Evolutionary conservation across 129 eudicot genomes (phyloP), one percentile per base, ranked within the genome.

Genomic region (Solidago caesia): DNA sequence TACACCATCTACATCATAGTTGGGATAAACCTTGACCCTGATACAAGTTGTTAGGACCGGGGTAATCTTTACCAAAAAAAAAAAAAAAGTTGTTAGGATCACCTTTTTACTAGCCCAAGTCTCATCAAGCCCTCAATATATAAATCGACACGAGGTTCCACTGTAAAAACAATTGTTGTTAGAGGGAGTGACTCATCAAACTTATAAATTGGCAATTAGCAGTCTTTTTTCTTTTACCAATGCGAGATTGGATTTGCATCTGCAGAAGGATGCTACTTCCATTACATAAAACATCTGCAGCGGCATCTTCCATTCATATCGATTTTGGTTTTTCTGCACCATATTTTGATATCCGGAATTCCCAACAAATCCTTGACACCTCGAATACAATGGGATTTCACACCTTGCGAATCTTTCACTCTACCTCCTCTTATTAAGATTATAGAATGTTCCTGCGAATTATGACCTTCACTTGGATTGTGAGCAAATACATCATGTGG

Each of bases 341-440:
- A n/a, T n/a, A n/a, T n/a, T n/a, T n/a, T n/a, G n/a, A n/a, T n/a
- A 44, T 44, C 48, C 48, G 48, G 48, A 68, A 68, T 68, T 47
- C 44, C 44, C 45, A 68, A n/a, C 73, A 68, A 68, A 70, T 70
- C 74, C 74, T 33, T 70, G 49, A 70, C 75, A 51, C 64, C 64
- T 6, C 49, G 46, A 70, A 70, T 51, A 52, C 49, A 52, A 48
- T 6, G 49, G 39, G 49, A 70, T 52, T 70, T 70, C 63, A 29
- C 75, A 70, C 75, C 48, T 33, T 29, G 51, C 25, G 53, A 72
- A 72, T 72, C 76, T 52, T 72, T 72, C 76, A 68, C 25, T 48
- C 44, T 68, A 68, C 60, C 45, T 68, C 41, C 44, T 68, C 72
- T 68, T 68, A 47, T 47, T 48, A 26, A 48, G 60, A 48, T 59